Conservation (phyloP, 164 flowering plant genomes). For the Vitis labrusca region DNA sequence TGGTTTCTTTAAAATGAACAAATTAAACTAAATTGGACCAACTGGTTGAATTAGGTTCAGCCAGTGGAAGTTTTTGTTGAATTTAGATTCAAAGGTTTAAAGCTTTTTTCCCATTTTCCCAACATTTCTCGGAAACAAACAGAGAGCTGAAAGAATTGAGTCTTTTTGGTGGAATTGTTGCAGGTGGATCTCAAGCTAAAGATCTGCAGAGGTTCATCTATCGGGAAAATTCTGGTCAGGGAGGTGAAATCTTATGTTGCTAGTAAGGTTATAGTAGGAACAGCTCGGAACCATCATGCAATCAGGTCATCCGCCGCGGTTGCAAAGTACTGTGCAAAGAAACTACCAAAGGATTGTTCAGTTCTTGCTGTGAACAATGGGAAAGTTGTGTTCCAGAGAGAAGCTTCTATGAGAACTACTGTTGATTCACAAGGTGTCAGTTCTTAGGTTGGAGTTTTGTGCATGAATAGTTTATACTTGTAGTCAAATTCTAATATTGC, state of each 20-base stretch:
- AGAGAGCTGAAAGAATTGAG: not conserved
- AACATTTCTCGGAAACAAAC: not conserved
- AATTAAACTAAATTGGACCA: not conserved
- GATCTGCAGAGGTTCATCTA: slow-evolving; percentile 77
- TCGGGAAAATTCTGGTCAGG: slow-evolving; percentile 56
- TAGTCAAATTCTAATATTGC: not conserved
- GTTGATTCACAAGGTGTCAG: slow-evolving; percentile 27
- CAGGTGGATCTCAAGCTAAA: slow-evolving; percentile 94
- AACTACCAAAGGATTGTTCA: slow-evolving; percentile 59
- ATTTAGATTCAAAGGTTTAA: not conserved
- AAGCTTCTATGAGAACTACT: slow-evolving; percentile 16
- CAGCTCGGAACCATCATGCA: slow-evolving; percentile 39
- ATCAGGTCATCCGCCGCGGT: slow-evolving; percentile 59
- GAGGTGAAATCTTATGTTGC: slow-evolving; percentile 69
- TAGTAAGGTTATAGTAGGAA: slow-evolving; percentile 63
- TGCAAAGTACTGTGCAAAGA: slow-evolving; percentile 84
- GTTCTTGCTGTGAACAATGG: slow-evolving; percentile 86
- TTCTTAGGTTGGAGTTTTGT: not conserved
- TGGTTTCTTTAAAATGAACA: not conserved
- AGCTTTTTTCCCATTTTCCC: not conserved
- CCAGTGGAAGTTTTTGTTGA: not conserved
- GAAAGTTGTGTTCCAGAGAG: slow-evolving; percentile 69
- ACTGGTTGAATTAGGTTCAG: not conserved
- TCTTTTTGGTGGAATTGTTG: slow-evolving; percentile 11
- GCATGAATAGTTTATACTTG: not conserved